These are phyloP conservation scores for Aspergillus sclerotialis DNA, from an alignment of 2,329 filamentous ascomycete genomes.

Conservation along the genomic window DNA sequence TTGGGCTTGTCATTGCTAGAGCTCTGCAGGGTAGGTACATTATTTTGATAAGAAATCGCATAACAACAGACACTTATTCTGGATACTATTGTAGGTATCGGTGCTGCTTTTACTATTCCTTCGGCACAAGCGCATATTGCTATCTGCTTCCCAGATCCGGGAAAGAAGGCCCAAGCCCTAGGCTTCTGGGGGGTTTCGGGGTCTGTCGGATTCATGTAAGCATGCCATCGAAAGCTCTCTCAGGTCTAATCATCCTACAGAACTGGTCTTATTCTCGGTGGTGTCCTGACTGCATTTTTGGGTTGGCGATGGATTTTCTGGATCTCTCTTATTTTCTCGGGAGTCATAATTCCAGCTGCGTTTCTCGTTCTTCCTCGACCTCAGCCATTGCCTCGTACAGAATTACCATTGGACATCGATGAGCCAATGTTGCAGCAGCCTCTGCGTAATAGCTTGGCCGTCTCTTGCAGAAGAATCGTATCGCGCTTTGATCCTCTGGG, in stretches of 20 bases:
- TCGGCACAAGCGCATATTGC: background rate
- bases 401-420: too few relatives aligned
- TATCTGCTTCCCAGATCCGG: background rate
- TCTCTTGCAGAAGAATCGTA: too few relatives aligned
- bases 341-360: too few relatives aligned
- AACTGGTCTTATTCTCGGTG: conserved; percentile 1
- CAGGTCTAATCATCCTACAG: background rate
- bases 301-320: conserved; percentile 1
- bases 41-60: too few relatives aligned
- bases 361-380: too few relatives aligned
- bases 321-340: background rate
- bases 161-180: background rate
- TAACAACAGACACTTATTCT: background rate
- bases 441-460: too few relatives aligned
- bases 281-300: background rate
- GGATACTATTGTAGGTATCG: background rate
- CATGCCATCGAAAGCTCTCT: background rate
- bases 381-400: background rate
- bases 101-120: background rate
- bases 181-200: background rate
- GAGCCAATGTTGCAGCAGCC: too few relatives aligned
- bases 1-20: background rate
- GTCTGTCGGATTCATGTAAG: background rate
- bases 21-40: background rate
- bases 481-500: background rate